phyloP scores from a whole-genome alignment of 2,329 filamentous ascomycete species.

The Colletotrichum agaves region DNA sequence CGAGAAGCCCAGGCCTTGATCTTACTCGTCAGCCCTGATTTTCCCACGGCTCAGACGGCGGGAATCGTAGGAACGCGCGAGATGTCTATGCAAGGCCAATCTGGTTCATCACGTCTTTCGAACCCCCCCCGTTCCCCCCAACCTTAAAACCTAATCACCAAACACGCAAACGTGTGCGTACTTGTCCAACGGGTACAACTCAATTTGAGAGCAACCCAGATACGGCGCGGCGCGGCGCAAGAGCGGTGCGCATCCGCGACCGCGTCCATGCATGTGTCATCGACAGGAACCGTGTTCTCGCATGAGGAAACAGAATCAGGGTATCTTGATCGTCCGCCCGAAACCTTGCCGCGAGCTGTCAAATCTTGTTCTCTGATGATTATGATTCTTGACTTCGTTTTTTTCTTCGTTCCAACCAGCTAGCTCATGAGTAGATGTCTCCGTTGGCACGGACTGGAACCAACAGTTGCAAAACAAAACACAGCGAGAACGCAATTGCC shows the following conservation, averaged over 20 bases:
- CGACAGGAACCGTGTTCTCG: neutral
- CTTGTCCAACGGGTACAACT: too few species aligned
- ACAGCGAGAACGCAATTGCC: neutral
- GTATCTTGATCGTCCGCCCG: neutral
- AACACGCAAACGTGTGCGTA: too few species aligned
- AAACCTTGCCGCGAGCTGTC: too few species aligned
- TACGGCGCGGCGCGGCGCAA: too few species aligned
- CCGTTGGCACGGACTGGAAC: slow-evolving; percentile 4
- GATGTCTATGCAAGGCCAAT: neutral
- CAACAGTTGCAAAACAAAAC: neutral
- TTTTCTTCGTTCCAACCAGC: too few species aligned
- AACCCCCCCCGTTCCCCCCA: neutral
- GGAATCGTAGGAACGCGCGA: too few species aligned
- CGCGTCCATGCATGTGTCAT: neutral
- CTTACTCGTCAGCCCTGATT: too few species aligned
- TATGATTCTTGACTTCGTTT: too few species aligned
- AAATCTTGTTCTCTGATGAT: too few species aligned
- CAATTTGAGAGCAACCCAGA: too few species aligned
- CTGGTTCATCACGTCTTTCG: slow-evolving; percentile 8
- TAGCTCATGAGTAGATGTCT: neutral
- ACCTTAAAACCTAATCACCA: slow-evolving; percentile 21
- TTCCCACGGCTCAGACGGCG: neutral
- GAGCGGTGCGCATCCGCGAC: neutral
- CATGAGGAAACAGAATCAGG: neutral
- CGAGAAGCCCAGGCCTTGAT: too few species aligned